Conservation (phyloP, 192 early-diverging fungal species). For the Jimgerdemannia lactiflua region DNA sequence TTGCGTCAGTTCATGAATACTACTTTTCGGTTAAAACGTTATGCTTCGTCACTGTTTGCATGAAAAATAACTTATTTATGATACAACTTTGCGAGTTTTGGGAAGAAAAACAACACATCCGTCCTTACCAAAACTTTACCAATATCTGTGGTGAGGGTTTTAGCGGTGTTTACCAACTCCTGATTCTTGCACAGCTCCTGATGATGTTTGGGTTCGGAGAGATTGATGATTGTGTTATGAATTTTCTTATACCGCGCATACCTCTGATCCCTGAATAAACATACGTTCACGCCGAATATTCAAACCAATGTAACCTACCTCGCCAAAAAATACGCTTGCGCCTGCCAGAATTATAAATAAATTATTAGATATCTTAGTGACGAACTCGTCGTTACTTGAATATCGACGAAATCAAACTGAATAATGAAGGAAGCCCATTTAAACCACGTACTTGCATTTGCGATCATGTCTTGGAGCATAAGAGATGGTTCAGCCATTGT, state of each 20-base stretch:
- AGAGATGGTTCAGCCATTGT: constrained; percentile 15
- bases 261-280: too few relatives aligned
- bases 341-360: too few relatives aligned
- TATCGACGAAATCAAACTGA: too few relatives aligned
- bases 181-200: constrained; percentile 7
- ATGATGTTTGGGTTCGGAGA: neutral
- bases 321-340: constrained; percentile 9
- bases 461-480: constrained; percentile 26
- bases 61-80: constrained; percentile 1
- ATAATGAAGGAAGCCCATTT: too few relatives aligned
- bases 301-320: constrained; percentile 6
- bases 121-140: neutral
- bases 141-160: constrained; percentile 2
- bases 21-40: too few relatives aligned
- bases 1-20: too few relatives aligned
- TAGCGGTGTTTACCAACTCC: neutral
- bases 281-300: too few relatives aligned
- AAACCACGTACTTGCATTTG: constrained; percentile 27
- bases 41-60: too few relatives aligned
- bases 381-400: too few relatives aligned
- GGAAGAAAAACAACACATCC: constrained; percentile 1
- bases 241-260: too few relatives aligned
- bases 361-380: too few relatives aligned
- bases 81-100: constrained; percentile 4
- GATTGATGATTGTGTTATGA: too few relatives aligned